Evolutionary conservation across 805 yeast species (phyloP), one percentile per base, ranked within the genome.

Genomic region (Pichia thaimueangensis): DNA sequence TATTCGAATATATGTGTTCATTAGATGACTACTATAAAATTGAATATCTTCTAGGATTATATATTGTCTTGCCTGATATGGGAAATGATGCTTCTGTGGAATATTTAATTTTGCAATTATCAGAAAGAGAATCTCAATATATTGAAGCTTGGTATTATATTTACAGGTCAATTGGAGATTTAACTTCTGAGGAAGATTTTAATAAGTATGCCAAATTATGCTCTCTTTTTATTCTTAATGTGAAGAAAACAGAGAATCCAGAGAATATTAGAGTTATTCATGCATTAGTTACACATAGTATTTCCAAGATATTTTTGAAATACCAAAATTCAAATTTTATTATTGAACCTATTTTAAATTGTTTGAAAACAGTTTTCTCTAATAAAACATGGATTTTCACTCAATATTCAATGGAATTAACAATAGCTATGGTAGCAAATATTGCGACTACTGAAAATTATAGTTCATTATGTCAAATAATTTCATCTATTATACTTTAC

Each of bases 351-450:
- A 31, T 65, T 10, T 45, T 69, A 21, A 41, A 45, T 4, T 47
- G 65, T 6, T 30, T 82, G 21, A 75, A 69, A 45, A 40, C 52
- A 0, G 45, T 74, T 8, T 58, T 82, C 15, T 60, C 73, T 9
- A 74, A 74, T 6, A 70, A 73, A 41, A 51, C 73, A 0, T 77
- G 85, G 82, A 49, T 74, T 1, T 68, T 86, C 37, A 65, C 76
- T 4, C 96, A 86, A 57, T 82, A 81, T 54, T 58, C 76, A 0
- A 62, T 80, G 16, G 96, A 86, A 57, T 53, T 71, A 27, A 56
- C 76, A 51, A 5, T 52, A 8, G 40, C 45, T 2, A 35, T 57
- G 16, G 35, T 48, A n/a, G 38, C 47, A 29, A 28, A 39, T 15
- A 19, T 56, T 11, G 29, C 54, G 16, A 15, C 29, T 4, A 22